phyloP scores from a whole-genome alignment of 1,284 basidiomycete genomes.

The Amanita bisporigera region DNA sequence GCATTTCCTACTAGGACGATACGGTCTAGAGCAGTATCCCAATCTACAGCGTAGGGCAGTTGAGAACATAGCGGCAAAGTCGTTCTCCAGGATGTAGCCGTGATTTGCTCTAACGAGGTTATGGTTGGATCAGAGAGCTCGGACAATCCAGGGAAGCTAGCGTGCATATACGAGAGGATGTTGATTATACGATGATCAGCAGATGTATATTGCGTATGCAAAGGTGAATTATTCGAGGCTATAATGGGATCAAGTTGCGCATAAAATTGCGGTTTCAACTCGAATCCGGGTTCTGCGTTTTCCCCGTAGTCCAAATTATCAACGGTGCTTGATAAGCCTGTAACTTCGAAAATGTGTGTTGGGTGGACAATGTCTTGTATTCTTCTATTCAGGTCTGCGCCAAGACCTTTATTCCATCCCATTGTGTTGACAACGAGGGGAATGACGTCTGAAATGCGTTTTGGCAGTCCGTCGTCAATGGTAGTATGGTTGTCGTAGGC shows the following conservation, averaged over 20 bases:
- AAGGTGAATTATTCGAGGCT: slow-evolving; percentile 24
- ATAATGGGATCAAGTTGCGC: slow-evolving; percentile 1
- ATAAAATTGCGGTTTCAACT: not conserved
- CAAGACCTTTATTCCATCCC: slow-evolving; percentile 96
- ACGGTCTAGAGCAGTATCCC: slow-evolving; percentile 57
- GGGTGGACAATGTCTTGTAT: slow-evolving; percentile 75
- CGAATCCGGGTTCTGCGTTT: not conserved
- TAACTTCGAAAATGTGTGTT: slow-evolving; percentile 67
- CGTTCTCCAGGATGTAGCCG: slow-evolving; percentile 69
- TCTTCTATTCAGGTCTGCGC: slow-evolving; percentile 76
- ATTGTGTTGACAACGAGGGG: slow-evolving; percentile 96
- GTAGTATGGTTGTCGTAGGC: slow-evolving; percentile 26
- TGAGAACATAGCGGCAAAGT: slow-evolving; percentile 68
- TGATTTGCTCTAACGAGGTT: slow-evolving; percentile 35
- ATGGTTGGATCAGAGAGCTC: slow-evolving; percentile 11
- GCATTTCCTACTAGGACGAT: slow-evolving; percentile 74
- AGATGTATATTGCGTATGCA: slow-evolving; percentile 60
- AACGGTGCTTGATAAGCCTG: slow-evolving; percentile 23
- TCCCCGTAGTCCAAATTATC: not conserved
- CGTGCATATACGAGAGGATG: slow-evolving; percentile 85
- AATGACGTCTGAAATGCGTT: slow-evolving; percentile 58
- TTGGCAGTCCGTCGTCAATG: slow-evolving; percentile 32
- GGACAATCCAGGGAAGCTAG: slow-evolving; percentile 50
- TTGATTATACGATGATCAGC: slow-evolving; percentile 77
- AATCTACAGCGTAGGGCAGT: slow-evolving; percentile 72